Evolutionary conservation across 139 green algal species (phyloP).

Genomic region (Chlamydomonas incerta): DNA sequence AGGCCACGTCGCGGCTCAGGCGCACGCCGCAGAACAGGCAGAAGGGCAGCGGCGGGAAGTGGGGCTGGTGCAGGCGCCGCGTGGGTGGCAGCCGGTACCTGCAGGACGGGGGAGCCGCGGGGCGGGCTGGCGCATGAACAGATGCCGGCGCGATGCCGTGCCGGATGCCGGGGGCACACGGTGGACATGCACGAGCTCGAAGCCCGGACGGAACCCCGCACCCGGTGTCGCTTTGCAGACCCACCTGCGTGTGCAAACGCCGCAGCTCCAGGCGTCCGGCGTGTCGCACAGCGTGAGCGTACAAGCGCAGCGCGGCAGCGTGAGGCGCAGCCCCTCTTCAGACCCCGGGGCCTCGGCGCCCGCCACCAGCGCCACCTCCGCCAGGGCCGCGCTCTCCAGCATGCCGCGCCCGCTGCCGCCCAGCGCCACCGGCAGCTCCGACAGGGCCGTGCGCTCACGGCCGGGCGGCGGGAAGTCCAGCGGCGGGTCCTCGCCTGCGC

Average conservation of each 20-base stretch:
- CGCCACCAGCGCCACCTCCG: background rate
- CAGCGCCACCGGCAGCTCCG: background rate
- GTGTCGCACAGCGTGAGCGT: background rate
- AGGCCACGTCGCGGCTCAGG: background rate
- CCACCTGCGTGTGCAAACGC: conserved; percentile 1
- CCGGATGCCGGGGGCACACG: no score
- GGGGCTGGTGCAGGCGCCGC: background rate
- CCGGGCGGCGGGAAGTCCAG: conserved; percentile 1
- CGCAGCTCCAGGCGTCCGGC: background rate
- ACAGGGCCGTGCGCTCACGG: background rate
- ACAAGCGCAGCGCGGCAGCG: conserved; percentile 1
- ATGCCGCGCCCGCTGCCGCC: background rate
- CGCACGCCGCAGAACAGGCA: conserved; percentile 33
- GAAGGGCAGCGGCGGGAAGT: background rate
- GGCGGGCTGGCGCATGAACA: no score
- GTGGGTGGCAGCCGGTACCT: conserved; percentile 1
- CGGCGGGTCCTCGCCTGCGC: background rate
- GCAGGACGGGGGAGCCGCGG: no score
- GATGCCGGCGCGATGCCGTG: no score
- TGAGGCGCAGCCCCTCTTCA: background rate
- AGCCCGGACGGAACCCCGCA: no score
- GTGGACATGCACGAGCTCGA: no score
- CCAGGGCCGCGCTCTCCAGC: background rate
- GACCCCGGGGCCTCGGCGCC: background rate
- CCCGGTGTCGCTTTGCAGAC: no score